A percentile compares a stretch with the other conserved stretches of the same genome.
Conservation (phyloP, 2,329 filamentous ascomycete species). For the Penicillium sp. region DNA sequence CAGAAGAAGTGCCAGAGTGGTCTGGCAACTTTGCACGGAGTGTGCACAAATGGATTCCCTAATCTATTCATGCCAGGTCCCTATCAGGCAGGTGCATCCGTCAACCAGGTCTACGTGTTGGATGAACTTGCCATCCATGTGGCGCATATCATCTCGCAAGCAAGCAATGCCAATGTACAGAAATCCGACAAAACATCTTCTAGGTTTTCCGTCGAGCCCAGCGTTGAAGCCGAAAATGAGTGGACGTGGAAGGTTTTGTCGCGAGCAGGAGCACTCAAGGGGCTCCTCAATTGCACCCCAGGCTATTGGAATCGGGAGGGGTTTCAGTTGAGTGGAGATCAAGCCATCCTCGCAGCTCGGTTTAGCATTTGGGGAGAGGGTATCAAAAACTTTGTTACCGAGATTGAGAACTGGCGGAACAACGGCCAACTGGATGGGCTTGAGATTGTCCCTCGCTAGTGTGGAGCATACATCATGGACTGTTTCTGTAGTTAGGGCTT, state of each 20-base stretch:
- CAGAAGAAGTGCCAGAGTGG: conserved; percentile 50
- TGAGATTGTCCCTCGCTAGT: conserved; percentile 1
- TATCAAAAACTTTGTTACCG: conserved; percentile 32
- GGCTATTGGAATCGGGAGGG: conserved; percentile 56
- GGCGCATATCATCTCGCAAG: conserved; percentile 46
- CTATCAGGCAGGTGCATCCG: conserved; percentile 43
- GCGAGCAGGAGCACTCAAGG: conserved; percentile 43
- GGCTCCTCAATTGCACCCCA: conserved; percentile 54
- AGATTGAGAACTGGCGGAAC: conserved; percentile 22
- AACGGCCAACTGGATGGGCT: conserved; percentile 31
- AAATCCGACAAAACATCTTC: neutral
- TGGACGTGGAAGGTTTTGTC: conserved; percentile 48
- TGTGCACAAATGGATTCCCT: conserved; percentile 52
- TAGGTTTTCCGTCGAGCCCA: conserved; percentile 42
- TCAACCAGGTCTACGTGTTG: conserved; percentile 43
- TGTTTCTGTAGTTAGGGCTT: too few relatives aligned
- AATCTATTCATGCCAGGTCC: conserved; percentile 55
- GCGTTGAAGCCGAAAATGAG: conserved; percentile 47
- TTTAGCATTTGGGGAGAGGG: conserved; percentile 34
- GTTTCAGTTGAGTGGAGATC: conserved; percentile 22
- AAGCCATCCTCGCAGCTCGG: conserved; percentile 32
- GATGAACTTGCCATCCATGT: conserved; percentile 45
- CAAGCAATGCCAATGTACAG: conserved; percentile 16
- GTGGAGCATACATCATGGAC: neutral
- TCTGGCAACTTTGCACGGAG: conserved; percentile 55